Conservation (phyloP, 164 flowering plant species). For the Umbilicus rupestris region DNA sequence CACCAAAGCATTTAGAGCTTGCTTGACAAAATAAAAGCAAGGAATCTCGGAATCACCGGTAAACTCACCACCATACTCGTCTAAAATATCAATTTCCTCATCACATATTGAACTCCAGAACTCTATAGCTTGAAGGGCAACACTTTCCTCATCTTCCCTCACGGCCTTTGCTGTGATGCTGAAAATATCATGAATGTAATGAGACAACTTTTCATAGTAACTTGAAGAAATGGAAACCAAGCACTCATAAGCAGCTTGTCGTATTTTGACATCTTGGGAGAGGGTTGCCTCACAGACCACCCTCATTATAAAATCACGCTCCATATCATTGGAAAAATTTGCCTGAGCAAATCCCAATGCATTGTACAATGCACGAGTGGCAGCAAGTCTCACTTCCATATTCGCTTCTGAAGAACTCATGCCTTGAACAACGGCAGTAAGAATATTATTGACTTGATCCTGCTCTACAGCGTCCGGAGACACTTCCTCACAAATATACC, state of each 20-base stretch:
- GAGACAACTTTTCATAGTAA: slow-evolving; percentile 45
- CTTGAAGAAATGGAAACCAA: slow-evolving; percentile 52
- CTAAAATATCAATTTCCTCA: slow-evolving; percentile 33
- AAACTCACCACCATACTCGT: slow-evolving; percentile 47
- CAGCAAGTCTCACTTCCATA: slow-evolving; percentile 53
- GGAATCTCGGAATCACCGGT: slow-evolving; percentile 46
- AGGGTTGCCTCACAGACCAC: slow-evolving; percentile 58
- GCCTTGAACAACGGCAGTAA: slow-evolving; percentile 59
- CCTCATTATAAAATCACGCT: slow-evolving; percentile 56
- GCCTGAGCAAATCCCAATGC: slow-evolving; percentile 59
- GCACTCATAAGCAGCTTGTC: slow-evolving; percentile 65
- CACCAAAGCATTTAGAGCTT: slow-evolving; percentile 50
- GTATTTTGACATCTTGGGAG: slow-evolving; percentile 38
- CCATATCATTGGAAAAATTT: slow-evolving; percentile 60
- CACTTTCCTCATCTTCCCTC: slow-evolving; percentile 54
- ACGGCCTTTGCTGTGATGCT: slow-evolving; percentile 54
- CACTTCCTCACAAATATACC: slow-evolving; percentile 59
- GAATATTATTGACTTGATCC: slow-evolving; percentile 51
- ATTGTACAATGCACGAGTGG: slow-evolving; percentile 45
- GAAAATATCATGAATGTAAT: slow-evolving; percentile 47
- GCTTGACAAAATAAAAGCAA: slow-evolving; percentile 54
- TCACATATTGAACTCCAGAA: slow-evolving; percentile 47
- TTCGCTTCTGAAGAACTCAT: slow-evolving; percentile 40
- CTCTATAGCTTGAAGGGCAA: slow-evolving; percentile 59
- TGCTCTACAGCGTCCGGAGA: slow-evolving; percentile 49